These are phyloP conservation scores for Apiotrichum veenhuisii DNA, from an alignment of 1,284 basidiomycete genomes.

Conservation along the genomic window DNA sequence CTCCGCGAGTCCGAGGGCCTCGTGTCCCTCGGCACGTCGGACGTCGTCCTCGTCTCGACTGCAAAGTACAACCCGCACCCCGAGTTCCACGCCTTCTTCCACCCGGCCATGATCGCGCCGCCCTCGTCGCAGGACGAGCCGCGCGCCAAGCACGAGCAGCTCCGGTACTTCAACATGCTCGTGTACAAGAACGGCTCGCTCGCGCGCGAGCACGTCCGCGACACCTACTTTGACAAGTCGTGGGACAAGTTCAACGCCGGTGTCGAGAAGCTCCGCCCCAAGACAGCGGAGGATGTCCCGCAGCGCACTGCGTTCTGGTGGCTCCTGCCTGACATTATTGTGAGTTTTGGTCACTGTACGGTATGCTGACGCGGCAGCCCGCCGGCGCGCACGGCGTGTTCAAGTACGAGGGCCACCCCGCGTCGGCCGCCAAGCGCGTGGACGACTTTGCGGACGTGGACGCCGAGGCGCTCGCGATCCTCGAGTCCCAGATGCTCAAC, in stretches of 20 bases:
- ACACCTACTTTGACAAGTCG: slow-evolving; percentile 60
- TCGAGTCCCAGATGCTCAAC: slow-evolving; percentile 75
- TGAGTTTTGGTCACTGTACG: slow-evolving; percentile 64
- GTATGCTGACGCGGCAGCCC: slow-evolving; percentile 44
- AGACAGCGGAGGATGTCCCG: slow-evolving; percentile 37
- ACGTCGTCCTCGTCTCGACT: slow-evolving; percentile 75
- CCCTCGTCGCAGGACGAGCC: slow-evolving; percentile 19
- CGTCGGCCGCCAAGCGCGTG: slow-evolving; percentile 23
- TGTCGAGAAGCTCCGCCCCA: slow-evolving; percentile 49
- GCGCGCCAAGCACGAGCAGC: slow-evolving; percentile 11
- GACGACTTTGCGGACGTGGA: slow-evolving; percentile 44
- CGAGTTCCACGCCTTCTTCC: slow-evolving; percentile 54
- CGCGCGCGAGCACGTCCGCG: slow-evolving; percentile 72
- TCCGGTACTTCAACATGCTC: slow-evolving; percentile 52
- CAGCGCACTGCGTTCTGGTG: slow-evolving; percentile 54
- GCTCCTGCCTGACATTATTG: slow-evolving; percentile 57
- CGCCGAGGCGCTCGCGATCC: slow-evolving; percentile 71
- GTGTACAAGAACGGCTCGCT: slow-evolving; percentile 66
- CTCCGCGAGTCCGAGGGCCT: slow-evolving; percentile 65
- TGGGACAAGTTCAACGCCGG: slow-evolving; percentile 72
- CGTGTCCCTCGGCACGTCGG: slow-evolving; percentile 85
- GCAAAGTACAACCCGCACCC: slow-evolving; percentile 48
- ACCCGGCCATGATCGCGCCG: slow-evolving; percentile 49
- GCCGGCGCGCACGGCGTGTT: slow-evolving; percentile 34
- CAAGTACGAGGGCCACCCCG: slow-evolving; percentile 33